These are phyloP conservation scores for Gynandropsis gynandra DNA, from an alignment of 345 rosid species.

Conservation along the genomic window DNA sequence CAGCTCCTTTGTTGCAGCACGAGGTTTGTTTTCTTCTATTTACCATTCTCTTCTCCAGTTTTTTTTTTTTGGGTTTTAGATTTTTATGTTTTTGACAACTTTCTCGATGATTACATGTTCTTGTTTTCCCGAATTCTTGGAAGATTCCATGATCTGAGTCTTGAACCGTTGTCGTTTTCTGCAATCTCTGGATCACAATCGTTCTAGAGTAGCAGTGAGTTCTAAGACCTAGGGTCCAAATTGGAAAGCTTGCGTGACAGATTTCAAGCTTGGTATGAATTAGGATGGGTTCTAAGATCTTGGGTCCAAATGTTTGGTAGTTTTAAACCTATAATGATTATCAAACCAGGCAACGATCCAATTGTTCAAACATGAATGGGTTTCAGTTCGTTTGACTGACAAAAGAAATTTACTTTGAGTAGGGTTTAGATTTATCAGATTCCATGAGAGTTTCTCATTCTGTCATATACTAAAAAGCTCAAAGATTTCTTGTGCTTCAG, in stretches of 20 bases:
- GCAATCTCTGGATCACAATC: not conserved
- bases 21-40: conserved; percentile 29
- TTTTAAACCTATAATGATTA: too few species aligned
- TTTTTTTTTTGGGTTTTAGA: not conserved
- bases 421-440: not conserved
- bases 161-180: conserved; percentile 15
- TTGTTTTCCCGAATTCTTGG: not conserved
- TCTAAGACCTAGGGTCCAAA: too few species aligned
- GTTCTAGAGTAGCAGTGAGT: not conserved
- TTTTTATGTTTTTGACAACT: not conserved
- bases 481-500: not conserved
- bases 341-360: not conserved
- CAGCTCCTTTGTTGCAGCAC: conserved; percentile 50
- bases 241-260: not conserved
- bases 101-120: not conserved
- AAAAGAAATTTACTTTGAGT: not conserved
- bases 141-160: not conserved
- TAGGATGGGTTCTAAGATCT: not conserved
- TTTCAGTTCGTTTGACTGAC: not conserved
- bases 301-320: too few species aligned
- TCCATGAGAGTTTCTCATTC: not conserved
- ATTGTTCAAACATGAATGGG: not conserved
- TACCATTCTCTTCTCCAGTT: too few species aligned
- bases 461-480: not conserved
- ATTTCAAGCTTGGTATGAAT: not conserved